These are phyloP conservation scores for Lindgomyces ingoldianus DNA, from an alignment of 495 filamentous ascomycete species.

Conservation along the genomic window DNA sequence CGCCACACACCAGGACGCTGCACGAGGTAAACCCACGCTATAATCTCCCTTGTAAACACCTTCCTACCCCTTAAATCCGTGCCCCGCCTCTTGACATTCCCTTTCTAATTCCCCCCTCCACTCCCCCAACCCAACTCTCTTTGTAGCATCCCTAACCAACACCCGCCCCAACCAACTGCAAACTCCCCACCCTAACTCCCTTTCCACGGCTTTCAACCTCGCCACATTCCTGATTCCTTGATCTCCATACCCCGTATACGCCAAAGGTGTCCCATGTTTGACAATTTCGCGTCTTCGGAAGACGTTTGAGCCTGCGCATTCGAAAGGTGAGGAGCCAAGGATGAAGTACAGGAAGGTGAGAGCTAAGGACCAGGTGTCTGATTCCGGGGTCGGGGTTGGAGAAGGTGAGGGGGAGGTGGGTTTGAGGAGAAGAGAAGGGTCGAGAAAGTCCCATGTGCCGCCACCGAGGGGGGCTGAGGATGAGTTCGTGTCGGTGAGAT, in stretches of 20 bases:
- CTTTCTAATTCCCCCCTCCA: conserved; percentile 24
- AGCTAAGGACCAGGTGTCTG: conserved; percentile 59
- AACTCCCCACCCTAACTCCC: conserved; percentile 21
- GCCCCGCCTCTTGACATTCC: background rate
- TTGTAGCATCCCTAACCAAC: conserved; percentile 5
- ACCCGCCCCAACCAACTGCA: conserved; percentile 17
- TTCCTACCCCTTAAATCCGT: background rate
- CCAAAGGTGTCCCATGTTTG: conserved; percentile 20
- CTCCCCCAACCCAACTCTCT: conserved; percentile 13
- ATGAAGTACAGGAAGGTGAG: conserved; percentile 58
- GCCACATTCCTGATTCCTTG: conserved; percentile 15
- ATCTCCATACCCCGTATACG: conserved; percentile 20
- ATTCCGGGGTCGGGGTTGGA: conserved; percentile 40
- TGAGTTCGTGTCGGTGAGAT: conserved; percentile 31
- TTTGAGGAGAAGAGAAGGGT: conserved; percentile 53
- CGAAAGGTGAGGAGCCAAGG: conserved; percentile 58
- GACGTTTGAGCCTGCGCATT: conserved; percentile 43
- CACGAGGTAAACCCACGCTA: too few species aligned
- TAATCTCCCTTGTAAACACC: background rate
- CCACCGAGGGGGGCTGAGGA: conserved; percentile 44
- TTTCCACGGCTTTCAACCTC: conserved; percentile 12
- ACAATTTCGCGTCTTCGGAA: conserved; percentile 22
- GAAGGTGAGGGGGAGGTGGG: conserved; percentile 26
- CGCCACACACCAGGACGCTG: too few species aligned
- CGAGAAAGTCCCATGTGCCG: conserved; percentile 60